Percentiles rank a stretch among this genome's conserved stretches.
phyloP scores from a whole-genome alignment of 768 basidiomycete species.

The Antrodiella citrinella region DNA sequence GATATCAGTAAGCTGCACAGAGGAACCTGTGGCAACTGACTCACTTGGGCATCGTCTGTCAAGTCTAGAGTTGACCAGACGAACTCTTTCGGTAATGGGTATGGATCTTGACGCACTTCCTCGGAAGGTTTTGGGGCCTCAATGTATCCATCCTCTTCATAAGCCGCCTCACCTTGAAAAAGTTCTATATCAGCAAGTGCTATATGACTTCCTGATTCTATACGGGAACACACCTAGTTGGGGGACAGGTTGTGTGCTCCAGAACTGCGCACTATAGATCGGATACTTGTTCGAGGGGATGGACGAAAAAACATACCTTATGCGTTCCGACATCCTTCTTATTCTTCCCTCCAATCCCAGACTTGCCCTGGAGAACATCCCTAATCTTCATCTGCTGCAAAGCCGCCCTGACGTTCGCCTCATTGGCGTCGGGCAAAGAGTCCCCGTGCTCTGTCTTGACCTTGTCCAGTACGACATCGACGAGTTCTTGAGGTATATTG shows the following conservation, averaged over 20 bases:
- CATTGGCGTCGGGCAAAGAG: conserved; percentile 37
- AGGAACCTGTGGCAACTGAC: conserved; percentile 3
- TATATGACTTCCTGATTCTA: too few species aligned
- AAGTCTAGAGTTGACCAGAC: conserved; percentile 86
- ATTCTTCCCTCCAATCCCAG: conserved; percentile 65
- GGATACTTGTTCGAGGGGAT: too few species aligned
- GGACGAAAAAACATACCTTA: conserved; percentile 53
- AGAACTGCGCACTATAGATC: conserved; percentile 65
- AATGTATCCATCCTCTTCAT: conserved; percentile 78
- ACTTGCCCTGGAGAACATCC: conserved; percentile 79
- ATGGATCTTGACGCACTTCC: conserved; percentile 83
- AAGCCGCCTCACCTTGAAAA: conserved; percentile 52
- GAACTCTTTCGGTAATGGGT: conserved; percentile 85
- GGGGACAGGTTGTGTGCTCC: conserved; percentile 97
- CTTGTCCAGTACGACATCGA: conserved; percentile 59
- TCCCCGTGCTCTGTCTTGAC: conserved; percentile 52
- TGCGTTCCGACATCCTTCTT: conserved; percentile 82
- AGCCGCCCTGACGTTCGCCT: conserved; percentile 59
- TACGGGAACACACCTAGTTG: conserved; percentile 48
- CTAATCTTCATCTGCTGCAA: conserved; percentile 76
- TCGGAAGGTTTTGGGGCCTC: conserved; percentile 70
- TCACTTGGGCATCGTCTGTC: conserved; percentile 63
- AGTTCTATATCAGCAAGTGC: too few species aligned
- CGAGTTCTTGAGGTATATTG: conserved; percentile 43
- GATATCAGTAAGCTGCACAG: conserved; percentile 3